Base-by-base conservation (phyloP, 805 yeast species). In the Kazachstania psychrophila region DNA sequence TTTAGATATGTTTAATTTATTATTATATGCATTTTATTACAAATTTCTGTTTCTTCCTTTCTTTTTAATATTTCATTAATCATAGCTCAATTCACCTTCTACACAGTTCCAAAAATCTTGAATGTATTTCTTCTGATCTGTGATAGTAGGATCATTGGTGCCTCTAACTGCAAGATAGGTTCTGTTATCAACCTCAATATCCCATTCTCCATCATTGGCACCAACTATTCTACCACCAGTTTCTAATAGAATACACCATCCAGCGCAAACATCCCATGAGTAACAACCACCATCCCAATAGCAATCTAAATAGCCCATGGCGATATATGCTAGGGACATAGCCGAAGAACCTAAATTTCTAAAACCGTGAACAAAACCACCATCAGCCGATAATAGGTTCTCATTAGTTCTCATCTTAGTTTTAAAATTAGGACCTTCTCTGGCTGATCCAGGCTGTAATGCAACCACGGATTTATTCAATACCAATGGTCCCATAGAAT, bases 361-460 rank as follows among this genome's bases (percentile, higher is more conserved):
- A 51, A 72, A 73, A 0, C 83, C 82, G 59, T 89, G 97, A 23
- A 87, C 76, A 38, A 89, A 70, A 9, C 89, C 92, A 19, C 96
- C 96, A 58, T 92, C 97, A 51, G 73, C 85, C 47, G 87, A 78
- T 37, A 89, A 60, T 48, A 83, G 78, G 48, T 84, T 88, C 29
- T 88, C 73, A 54, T 85, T 95, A 0, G 94, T 95, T 30, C 83
- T 60, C 41, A 66, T 71, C 15, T 89, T 69, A 39, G 75, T 68
- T 92, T 94, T 84, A 49, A 92, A 87, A 45, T 84, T 79, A 28
- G 74, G 68, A 5, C 96, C 96, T 0, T 95, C 94, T 31, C 84
- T 72, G 13, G 92, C 85, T 58, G 96, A 88, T 33, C 92, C 67
- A 36, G 84, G 75, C 55, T 89, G 97, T 35, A 88, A 68, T 55